phyloP scores from a whole-genome alignment of 768 basidiomycete genomes.

The Mycena belliarum region DNA sequence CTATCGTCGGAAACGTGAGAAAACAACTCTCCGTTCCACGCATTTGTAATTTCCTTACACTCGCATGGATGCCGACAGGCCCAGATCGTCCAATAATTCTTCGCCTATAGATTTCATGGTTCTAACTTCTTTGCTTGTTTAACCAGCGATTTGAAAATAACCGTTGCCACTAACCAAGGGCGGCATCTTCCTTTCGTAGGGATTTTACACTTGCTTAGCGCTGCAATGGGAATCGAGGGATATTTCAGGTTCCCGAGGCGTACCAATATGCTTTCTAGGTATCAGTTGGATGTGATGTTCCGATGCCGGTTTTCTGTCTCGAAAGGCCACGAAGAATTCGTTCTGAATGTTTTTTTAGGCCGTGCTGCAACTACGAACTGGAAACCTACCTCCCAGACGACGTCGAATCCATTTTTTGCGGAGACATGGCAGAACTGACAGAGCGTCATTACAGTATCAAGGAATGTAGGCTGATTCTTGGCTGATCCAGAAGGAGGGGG shows the following conservation, averaged over 20 bases:
- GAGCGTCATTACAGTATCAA: constrained; percentile 50
- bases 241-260: constrained; percentile 14
- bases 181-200: constrained; percentile 44
- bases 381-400: constrained; percentile 49
- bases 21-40: neutral
- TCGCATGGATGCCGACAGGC: constrained; percentile 43
- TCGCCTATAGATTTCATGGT: constrained; percentile 55
- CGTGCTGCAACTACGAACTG: no score
- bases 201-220: constrained; percentile 55
- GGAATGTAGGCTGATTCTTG: no score
- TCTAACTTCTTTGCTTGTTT: no score
- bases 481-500: neutral
- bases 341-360: no score
- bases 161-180: constrained; percentile 52
- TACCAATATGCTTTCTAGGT: constrained; percentile 55
- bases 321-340: constrained; percentile 49
- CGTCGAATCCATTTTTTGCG: constrained; percentile 42
- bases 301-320: constrained; percentile 51
- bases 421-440: constrained; percentile 51
- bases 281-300: constrained; percentile 52
- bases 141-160: no score
- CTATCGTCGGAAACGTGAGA: constrained; percentile 35
- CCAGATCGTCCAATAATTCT: constrained; percentile 47
- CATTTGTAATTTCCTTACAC: constrained; percentile 38
- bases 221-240: constrained; percentile 1